A percentile compares a stretch with the other conserved stretches of the same genome.
phyloP scores from a whole-genome alignment of 2,329 filamentous ascomycete genomes.

The Talaromyces sp. region DNA sequence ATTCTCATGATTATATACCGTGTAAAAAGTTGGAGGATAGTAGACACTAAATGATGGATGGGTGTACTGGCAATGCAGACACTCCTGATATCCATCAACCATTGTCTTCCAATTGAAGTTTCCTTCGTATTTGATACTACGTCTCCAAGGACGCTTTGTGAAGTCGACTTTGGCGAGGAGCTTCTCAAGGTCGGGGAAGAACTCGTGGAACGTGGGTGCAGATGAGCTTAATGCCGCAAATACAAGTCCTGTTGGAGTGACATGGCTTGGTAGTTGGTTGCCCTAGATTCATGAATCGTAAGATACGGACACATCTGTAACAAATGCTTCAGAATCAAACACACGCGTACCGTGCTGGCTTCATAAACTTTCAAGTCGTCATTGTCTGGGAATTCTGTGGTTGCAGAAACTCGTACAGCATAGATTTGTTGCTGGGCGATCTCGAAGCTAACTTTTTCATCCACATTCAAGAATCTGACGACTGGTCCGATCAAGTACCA shows the following conservation, averaged over 20 bases:
- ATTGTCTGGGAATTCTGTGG: constrained; percentile 25
- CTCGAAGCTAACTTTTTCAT: constrained; percentile 48
- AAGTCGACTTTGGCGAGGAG: constrained; percentile 53
- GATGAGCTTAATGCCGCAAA: constrained; percentile 52
- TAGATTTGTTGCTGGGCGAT: constrained; percentile 48
- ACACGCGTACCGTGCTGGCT: constrained; percentile 29
- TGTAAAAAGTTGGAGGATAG: constrained; percentile 56
- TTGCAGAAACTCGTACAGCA: constrained; percentile 36
- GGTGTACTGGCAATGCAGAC: constrained; percentile 58
- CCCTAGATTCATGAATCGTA: constrained; percentile 23
- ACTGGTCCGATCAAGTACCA: constrained; percentile 55
- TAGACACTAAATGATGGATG: constrained; percentile 55
- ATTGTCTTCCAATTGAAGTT: constrained; percentile 61
- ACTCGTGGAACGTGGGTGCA: constrained; percentile 51
- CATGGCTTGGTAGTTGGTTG: constrained; percentile 33
- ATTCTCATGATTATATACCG: constrained; percentile 53
- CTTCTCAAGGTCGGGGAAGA: constrained; percentile 52
- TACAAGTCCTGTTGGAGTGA: constrained; percentile 53
- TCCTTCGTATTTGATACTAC: constrained; percentile 55
- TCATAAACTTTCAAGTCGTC: constrained; percentile 42
- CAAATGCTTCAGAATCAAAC: not conserved
- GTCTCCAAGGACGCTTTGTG: constrained; percentile 51
- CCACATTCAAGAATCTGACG: constrained; percentile 46
- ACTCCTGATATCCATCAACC: constrained; percentile 59
- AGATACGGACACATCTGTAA: not conserved